Conservation (phyloP, 441 rosid species). For the Omphalea diandra region DNA sequence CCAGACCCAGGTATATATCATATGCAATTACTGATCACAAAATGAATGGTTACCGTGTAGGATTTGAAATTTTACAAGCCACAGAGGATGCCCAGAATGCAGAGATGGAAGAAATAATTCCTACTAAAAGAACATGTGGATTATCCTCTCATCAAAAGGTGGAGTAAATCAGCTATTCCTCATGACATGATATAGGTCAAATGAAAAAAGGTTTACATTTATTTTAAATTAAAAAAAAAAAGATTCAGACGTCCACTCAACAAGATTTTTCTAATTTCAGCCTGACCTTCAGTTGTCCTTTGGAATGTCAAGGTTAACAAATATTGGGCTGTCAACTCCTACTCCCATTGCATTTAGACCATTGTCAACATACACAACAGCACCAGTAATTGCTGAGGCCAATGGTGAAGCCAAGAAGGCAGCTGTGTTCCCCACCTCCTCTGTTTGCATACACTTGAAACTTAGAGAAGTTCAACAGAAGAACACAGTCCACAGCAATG, state of each 20-base stretch:
- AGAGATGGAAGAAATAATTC: background rate
- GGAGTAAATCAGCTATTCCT: constrained; percentile 1
- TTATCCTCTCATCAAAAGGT: constrained; percentile 6
- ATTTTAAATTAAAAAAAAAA: constrained; percentile 10
- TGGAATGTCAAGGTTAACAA: constrained; percentile 63
- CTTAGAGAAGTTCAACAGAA: background rate
- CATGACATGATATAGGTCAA: background rate
- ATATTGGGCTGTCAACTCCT: constrained; percentile 85
- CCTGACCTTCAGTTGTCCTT: constrained; percentile 18
- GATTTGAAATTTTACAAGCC: background rate
- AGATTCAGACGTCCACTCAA: background rate
- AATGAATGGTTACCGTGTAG: background rate
- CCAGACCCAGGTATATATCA: background rate
- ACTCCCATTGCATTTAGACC: constrained; percentile 95
- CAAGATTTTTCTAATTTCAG: background rate
- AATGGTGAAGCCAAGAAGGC: constrained; percentile 82
- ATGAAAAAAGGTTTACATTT: background rate
- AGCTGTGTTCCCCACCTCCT: constrained; percentile 87
- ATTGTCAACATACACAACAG: constrained; percentile 82
- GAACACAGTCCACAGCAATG: constrained; percentile 1
- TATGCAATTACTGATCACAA: background rate
- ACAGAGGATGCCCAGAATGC: background rate
- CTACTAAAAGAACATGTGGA: background rate
- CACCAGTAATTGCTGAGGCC: constrained; percentile 83
- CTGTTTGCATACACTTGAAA: constrained; percentile 40